These are phyloP conservation scores for Irpex sp. DNA, from an alignment of 1,284 basidiomycete genomes.

Conservation along the genomic window DNA sequence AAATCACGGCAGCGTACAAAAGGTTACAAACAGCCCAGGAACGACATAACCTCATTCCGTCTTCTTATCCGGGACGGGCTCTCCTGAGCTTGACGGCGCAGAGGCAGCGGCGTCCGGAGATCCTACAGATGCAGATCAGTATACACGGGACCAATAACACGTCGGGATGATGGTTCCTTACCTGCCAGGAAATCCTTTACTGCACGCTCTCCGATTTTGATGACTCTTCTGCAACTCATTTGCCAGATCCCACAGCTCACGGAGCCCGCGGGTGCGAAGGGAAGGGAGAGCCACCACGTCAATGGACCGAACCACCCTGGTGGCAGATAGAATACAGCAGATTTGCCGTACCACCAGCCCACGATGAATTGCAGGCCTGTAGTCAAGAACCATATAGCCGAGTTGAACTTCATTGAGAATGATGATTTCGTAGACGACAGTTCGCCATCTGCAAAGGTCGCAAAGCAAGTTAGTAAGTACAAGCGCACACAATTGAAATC, in stretches of 20 bases:
- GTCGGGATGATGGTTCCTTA: slow-evolving; percentile 7
- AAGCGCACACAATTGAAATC: too few relatives aligned
- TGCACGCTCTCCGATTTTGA: slow-evolving; percentile 66
- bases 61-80: slow-evolving; percentile 13
- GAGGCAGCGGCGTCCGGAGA: slow-evolving; percentile 17
- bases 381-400: slow-evolving; percentile 76
- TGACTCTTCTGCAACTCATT: slow-evolving; percentile 80
- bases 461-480: not conserved
- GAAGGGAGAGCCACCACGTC: slow-evolving; percentile 79
- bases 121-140: slow-evolving; percentile 10
- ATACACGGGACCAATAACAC: not conserved
- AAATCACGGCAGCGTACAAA: not conserved
- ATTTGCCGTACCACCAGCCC: slow-evolving; percentile 85
- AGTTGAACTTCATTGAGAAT: slow-evolving; percentile 76
- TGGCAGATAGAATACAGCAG: slow-evolving; percentile 90
- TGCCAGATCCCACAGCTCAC: slow-evolving; percentile 90
- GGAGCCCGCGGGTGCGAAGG: slow-evolving; percentile 83
- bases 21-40: not conserved
- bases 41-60: slow-evolving; percentile 2
- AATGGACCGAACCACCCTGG: slow-evolving; percentile 83
- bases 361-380: slow-evolving; percentile 80
- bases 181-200: slow-evolving; percentile 49
- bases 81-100: slow-evolving; percentile 16
- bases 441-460: slow-evolving; percentile 54
- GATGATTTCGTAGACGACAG: slow-evolving; percentile 60